Base-by-base conservation (phyloP, 1,284 basidiomycete genomes). In the Inonotus obliquus region DNA sequence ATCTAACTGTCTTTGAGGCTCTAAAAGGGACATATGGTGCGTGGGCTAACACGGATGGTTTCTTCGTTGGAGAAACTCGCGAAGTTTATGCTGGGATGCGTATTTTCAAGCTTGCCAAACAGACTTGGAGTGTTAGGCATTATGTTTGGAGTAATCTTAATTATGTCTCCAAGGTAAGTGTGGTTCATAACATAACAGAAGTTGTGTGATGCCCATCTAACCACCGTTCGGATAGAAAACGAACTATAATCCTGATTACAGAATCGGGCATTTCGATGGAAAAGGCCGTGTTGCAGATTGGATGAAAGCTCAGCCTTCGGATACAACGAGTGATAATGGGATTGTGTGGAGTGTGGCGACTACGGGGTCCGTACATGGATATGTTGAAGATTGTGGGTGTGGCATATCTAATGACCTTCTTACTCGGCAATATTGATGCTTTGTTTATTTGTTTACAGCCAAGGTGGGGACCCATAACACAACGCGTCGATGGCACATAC, bases 71-170 rank as follows among this genome's bases (percentile, higher is more conserved):
- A 10, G 76, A 79, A 67, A 69, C 75, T 65, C 73, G 69, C 51
- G 79, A 80, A 66, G 75, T 77, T 0, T 79, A 74, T 53, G 66
- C 71, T 13, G 78, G 77, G 0, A 74, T 80, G 61, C 71, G 77
- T 51, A 76, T 81, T 11, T 82, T 78, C 64, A 79, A 83, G 65
- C 67, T 76, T 21, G 79, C 81, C 4, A 76, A 79, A 64, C 72
- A 76, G 48, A 70, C 66, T 1, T 67, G 69, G 9, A 67, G 73
- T 35, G 67, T 80, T 49, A 69, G 72, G 21, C 80, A 82, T 64
- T 78, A 78, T 58, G 70, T 82, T 35, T 82, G 77, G 77, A 79
- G 78, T 65, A 76, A 71, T 59, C 70, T 82, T 13, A 76, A 78
- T 61, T 80, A 81, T 64, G 68, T 70, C 6, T 71, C 70, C 60